Evolutionary conservation across 2,329 filamentous ascomycete species (phyloP).

Genomic region (Trichoderma sp.): DNA sequence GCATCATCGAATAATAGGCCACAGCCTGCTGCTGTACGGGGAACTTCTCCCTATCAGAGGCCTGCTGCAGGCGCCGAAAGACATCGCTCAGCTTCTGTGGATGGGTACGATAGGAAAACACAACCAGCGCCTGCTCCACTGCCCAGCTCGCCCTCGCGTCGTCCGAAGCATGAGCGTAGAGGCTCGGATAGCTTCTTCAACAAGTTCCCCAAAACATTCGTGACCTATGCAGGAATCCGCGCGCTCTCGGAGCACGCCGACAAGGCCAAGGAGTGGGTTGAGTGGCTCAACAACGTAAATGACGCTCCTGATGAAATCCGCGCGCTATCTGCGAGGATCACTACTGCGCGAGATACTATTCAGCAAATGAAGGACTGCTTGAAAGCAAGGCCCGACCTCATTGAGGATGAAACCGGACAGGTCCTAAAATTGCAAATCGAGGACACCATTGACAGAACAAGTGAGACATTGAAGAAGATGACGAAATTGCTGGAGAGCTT

Average conservation of each 20-base stretch:
- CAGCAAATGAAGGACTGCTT: slow-evolving; percentile 36
- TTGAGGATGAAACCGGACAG: slow-evolving; percentile 36
- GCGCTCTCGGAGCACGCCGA: slow-evolving; percentile 35
- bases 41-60: slow-evolving; percentile 18
- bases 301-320: slow-evolving; percentile 38
- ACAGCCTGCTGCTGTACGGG: slow-evolving; percentile 6
- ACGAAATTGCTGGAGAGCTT: slow-evolving; percentile 36
- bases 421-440: slow-evolving; percentile 37
- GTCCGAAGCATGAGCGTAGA: slow-evolving; percentile 15
- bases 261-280: slow-evolving; percentile 39
- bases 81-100: slow-evolving; percentile 8
- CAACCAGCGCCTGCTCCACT: slow-evolving; percentile 3
- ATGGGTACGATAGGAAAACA: slow-evolving; percentile 7
- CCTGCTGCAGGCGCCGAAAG: slow-evolving; percentile 1
- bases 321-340: slow-evolving; percentile 32
- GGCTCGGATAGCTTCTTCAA: slow-evolving; percentile 19
- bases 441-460: slow-evolving; percentile 32
- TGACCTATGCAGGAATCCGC: slow-evolving; percentile 34
- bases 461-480: slow-evolving; percentile 34
- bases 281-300: slow-evolving; percentile 38
- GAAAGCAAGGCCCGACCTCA: slow-evolving; percentile 35
- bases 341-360: slow-evolving; percentile 37
- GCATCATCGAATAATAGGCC: slow-evolving; percentile 29
- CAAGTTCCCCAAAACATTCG: slow-evolving; percentile 32
- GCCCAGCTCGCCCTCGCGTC: not conserved